Conservation (phyloP, 805 yeast genomes). For the Metschnikowia colocasiae region DNA sequence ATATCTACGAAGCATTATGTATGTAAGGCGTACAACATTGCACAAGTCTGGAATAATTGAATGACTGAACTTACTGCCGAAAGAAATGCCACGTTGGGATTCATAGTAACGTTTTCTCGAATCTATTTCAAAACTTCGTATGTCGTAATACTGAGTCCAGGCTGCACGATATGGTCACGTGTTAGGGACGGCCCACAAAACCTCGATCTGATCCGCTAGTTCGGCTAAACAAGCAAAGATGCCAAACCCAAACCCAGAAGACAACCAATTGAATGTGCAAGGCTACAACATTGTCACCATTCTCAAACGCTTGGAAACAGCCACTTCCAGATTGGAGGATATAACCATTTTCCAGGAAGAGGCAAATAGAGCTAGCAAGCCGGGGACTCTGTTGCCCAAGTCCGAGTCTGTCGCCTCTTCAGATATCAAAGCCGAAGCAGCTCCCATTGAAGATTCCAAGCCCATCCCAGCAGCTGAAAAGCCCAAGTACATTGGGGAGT, state of each 20-base stretch:
- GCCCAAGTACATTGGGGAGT: conserved; percentile 48
- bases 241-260: conserved; percentile 33
- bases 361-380: conserved; percentile 28
- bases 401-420: neutral
- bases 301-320: conserved; percentile 74
- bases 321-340: conserved; percentile 89
- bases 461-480: conserved; percentile 23
- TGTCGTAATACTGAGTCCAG: neutral
- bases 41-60: neutral
- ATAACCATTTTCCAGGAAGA: conserved; percentile 76
- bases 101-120: neutral
- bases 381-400: conserved; percentile 8
- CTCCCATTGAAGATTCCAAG: conserved; percentile 14
- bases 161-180: conserved; percentile 8
- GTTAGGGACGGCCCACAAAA: conserved; percentile 5
- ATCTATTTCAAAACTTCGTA: neutral
- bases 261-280: conserved; percentile 54
- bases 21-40: neutral
- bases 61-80: neutral
- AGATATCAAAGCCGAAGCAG: conserved; percentile 13
- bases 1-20: neutral
- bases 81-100: too few species aligned
- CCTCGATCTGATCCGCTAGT: neutral
- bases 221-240: conserved; percentile 3
- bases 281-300: conserved; percentile 87